Evolutionary conservation across 164 flowering plant species (phyloP).

Genomic region (Paratinospora sagittata): DNA sequence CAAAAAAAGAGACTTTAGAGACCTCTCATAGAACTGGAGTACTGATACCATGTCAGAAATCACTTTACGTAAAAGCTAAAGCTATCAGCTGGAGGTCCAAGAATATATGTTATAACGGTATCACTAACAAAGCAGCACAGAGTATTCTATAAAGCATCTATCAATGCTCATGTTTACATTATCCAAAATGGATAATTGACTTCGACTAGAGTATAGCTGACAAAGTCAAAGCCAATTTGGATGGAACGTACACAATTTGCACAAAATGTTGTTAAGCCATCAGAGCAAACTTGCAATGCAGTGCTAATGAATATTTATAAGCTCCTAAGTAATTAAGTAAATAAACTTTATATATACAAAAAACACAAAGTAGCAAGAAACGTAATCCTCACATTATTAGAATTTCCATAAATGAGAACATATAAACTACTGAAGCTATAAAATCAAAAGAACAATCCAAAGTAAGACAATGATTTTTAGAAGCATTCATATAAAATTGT

Average conservation of each 20-base stretch:
- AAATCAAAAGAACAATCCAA: neutral
- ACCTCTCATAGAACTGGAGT: too few relatives aligned
- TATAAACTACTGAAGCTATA: neutral
- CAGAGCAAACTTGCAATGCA: neutral
- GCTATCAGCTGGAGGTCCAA: too few relatives aligned
- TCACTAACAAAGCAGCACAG: too few relatives aligned
- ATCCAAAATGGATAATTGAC: neutral
- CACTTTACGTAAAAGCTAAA: too few relatives aligned
- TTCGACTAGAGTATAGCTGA: neutral
- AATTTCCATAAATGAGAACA: neutral
- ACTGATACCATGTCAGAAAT: too few relatives aligned
- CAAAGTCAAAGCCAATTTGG: neutral
- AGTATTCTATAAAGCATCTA: neutral
- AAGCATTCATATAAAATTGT: neutral
- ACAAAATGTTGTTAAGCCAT: neutral
- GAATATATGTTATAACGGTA: too few relatives aligned
- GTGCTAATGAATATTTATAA: neutral
- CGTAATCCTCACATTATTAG: too few relatives aligned
- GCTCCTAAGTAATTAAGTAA: neutral
- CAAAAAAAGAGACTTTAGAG: too few relatives aligned
- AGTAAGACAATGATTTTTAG: neutral
- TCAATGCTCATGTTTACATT: neutral
- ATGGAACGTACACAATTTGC: neutral
- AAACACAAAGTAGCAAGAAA: too few relatives aligned
- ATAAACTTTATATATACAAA: neutral